A percentile compares a stretch with the other conserved stretches of the same genome.
phyloP scores from a whole-genome alignment of 306 rosid species.

The Citrullus mucosospermus region DNA sequence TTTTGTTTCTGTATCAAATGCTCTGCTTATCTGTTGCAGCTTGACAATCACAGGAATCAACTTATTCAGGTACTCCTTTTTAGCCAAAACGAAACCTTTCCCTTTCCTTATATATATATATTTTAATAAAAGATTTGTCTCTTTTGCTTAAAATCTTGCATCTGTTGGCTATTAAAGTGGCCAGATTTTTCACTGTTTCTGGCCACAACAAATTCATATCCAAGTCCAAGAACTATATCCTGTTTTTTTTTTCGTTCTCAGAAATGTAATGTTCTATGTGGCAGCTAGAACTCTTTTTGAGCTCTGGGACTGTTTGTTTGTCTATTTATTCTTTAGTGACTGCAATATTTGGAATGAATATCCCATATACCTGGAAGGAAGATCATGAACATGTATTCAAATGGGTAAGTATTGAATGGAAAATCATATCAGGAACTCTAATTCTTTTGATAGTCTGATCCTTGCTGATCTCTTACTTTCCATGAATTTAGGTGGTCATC shows the following conservation, averaged over 20 bases:
- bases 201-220: neutral
- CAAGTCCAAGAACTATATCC: neutral
- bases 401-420: slow-evolving; percentile 43
- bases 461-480: neutral
- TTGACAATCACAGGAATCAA: slow-evolving; percentile 61
- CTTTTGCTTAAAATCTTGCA: neutral
- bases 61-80: slow-evolving; percentile 51
- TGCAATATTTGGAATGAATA: slow-evolving; percentile 61
- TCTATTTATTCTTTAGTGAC: slow-evolving; percentile 46
- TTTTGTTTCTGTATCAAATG: neutral
- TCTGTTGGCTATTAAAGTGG: neutral
- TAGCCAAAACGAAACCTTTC: neutral
- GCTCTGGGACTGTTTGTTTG: slow-evolving; percentile 44
- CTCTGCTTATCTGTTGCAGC: slow-evolving; percentile 29
- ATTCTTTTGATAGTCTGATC: neutral
- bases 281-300: slow-evolving; percentile 73
- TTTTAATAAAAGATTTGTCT: neutral
- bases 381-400: slow-evolving; percentile 46
- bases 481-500: slow-evolving; percentile 53
- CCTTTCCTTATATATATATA: too few species aligned
- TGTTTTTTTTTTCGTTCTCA: neutral
- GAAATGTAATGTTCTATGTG: neutral
- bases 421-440: neutral
- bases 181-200: neutral
- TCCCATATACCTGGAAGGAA: slow-evolving; percentile 40